phyloP scores from a whole-genome alignment of 164 flowering plant species.

The Euptelea pleiosperma region DNA sequence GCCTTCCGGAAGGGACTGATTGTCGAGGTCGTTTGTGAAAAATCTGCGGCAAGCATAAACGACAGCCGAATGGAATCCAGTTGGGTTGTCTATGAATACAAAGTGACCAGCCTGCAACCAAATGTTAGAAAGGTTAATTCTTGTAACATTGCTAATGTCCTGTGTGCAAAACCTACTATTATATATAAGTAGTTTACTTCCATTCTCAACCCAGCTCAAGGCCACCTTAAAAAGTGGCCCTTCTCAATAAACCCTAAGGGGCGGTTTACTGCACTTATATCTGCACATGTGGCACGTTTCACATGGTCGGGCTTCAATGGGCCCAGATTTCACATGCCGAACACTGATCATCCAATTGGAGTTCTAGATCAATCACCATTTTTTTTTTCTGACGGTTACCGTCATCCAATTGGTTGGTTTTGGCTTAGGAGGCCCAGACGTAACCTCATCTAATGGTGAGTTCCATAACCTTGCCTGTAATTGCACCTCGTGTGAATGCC shows the following conservation, averaged over 20 bases:
- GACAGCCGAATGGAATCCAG: conserved; percentile 75
- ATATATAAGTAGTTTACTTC: not conserved
- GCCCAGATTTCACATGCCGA: conserved; percentile 6
- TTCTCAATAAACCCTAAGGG: no score
- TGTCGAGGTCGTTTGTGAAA: conserved; percentile 34
- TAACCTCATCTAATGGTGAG: no score
- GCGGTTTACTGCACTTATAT: no score
- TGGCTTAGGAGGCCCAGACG: not conserved
- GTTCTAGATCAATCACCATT: conserved; percentile 1
- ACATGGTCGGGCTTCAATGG: no score
- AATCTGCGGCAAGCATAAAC: conserved; percentile 70
- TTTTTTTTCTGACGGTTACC: conserved; percentile 2
- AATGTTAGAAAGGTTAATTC: not conserved
- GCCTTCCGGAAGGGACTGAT: conserved; percentile 52
- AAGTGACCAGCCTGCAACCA: conserved; percentile 86
- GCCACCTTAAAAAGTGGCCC: not conserved
- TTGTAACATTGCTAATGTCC: no score
- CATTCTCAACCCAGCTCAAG: not conserved
- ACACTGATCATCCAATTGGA: not conserved
- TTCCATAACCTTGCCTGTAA: no score
- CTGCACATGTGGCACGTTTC: no score
- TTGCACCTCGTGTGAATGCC: no score
- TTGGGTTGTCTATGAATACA: conserved; percentile 74
- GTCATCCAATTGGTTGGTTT: not conserved
- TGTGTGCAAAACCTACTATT: no score